phyloP scores from a whole-genome alignment of 2,329 filamentous ascomycete species.

The Colletotrichum aenigma region DNA sequence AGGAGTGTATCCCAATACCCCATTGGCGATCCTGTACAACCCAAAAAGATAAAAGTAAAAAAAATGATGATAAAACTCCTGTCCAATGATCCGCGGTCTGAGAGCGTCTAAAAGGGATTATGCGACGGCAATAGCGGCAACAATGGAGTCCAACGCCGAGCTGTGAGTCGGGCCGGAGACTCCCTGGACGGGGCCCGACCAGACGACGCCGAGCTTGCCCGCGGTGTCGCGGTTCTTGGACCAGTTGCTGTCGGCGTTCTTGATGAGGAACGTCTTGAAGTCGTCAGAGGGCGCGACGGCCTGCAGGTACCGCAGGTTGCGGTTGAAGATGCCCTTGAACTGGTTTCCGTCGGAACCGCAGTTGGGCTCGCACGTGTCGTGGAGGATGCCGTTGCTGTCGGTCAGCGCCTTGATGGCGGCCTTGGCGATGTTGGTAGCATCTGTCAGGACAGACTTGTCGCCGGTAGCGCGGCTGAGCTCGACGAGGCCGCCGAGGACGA shows the following conservation, averaged over 20 bases:
- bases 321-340: conserved; percentile 75
- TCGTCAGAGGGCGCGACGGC: conserved; percentile 49
- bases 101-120: conserved; percentile 15
- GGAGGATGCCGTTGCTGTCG: conserved; percentile 51
- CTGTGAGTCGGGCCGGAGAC: conserved; percentile 65
- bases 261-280: conserved; percentile 59
- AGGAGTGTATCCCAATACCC: not conserved
- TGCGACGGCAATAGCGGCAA: conserved; percentile 59
- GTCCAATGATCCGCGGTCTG: not conserved
- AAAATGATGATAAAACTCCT: not conserved
- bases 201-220: conserved; percentile 64
- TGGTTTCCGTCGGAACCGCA: conserved; percentile 59
- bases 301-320: conserved; percentile 66
- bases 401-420: conserved; percentile 53
- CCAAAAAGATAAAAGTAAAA: not conserved
- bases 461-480: conserved; percentile 52
- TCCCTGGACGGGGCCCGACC: conserved; percentile 62
- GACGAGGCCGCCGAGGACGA: conserved; percentile 58
- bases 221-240: conserved; percentile 53
- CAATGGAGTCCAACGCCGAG: conserved; percentile 69
- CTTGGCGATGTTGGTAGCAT: conserved; percentile 53
- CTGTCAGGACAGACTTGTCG: conserved; percentile 43
- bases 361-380: conserved; percentile 50
- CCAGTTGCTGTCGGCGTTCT: conserved; percentile 72
- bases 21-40: not conserved